Conservation (phyloP, 345 rosid genomes). For the Populus davidiana region DNA sequence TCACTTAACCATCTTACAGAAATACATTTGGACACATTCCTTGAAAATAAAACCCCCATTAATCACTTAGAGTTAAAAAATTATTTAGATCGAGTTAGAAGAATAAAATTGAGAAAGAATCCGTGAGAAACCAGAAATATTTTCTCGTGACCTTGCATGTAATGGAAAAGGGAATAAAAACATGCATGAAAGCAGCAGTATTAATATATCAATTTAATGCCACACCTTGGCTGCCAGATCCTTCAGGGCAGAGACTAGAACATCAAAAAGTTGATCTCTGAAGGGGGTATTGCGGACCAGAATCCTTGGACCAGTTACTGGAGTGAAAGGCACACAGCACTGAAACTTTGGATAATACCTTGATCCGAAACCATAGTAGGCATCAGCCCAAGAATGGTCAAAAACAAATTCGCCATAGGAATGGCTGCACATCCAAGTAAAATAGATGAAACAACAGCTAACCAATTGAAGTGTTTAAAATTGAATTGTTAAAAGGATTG, state of each 20-base stretch:
- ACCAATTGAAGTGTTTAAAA: neutral
- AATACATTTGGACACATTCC: neutral
- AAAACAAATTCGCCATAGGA: constrained; percentile 96
- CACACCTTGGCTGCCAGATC: constrained; percentile 65
- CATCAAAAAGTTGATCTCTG: constrained; percentile 72
- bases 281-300: constrained; percentile 50
- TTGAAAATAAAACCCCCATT: neutral
- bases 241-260: constrained; percentile 62
- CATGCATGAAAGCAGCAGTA: neutral
- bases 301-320: constrained; percentile 91
- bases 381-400: constrained; percentile 96
- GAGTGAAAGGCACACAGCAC: constrained; percentile 95
- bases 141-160: neutral
- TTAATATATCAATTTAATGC: neutral
- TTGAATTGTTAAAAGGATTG: constrained; percentile 10
- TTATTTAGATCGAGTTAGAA: neutral
- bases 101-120: neutral
- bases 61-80: neutral
- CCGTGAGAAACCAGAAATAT: too few species aligned
- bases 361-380: constrained; percentile 75
- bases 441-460: constrained; percentile 23
- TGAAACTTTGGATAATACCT: constrained; percentile 95
- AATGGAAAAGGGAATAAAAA: neutral
- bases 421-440: constrained; percentile 55
- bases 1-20: too few species aligned